Evolutionary conservation across 2,329 filamentous ascomycete species (phyloP), one percentile per base, ranked within the genome.

Genomic region (Microdochium trichocladiopsis): DNA sequence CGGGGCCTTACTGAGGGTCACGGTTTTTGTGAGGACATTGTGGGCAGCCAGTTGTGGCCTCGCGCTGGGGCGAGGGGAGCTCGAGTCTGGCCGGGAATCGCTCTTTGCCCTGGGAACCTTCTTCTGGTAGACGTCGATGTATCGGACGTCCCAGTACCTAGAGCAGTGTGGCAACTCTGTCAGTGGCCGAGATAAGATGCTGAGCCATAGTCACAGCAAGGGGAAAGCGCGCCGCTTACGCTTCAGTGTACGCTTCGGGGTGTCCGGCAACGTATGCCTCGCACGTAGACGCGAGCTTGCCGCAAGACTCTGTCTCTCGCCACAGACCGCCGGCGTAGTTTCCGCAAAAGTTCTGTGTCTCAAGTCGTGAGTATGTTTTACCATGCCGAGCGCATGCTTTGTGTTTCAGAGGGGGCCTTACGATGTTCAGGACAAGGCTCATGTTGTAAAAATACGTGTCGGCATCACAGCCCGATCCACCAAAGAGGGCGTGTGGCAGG

Each of bases 391-490:
- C 5, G 37, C 24, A 49, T 8, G 2, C 2, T 9, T 5, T 1
- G 6, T 2, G 3, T 11, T 3, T 8, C 3, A 49, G 14, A 25
- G 31, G 2, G 12, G 6, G 18, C 51, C 66, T 57, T 52, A 76
- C 75, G 45, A 83, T 91, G 62, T 90, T 84, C 60, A 91, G 79
- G 41, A 89, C 83, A 52, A 95, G 80, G 57, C 81, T 82, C 75
- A 92, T 79, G 50, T 86, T 73, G 51, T 73, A 76, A 68, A 93
- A 92, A 59, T 82, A 78, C 0, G 69, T 66, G 54, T 84, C 73
- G 53, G 90, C 82, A 25, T 90, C 75, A 63, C 90, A 95, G 24
- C 63, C 64, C 14, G 66, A 60, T 2, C 75, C 78, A 1, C 88
- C 88, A 18, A 93, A 95, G 5, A 80, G 69, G 1, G 86, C 88